Conservation (phyloP, 2,329 filamentous ascomycete species). For the Fusarium setosum region DNA sequence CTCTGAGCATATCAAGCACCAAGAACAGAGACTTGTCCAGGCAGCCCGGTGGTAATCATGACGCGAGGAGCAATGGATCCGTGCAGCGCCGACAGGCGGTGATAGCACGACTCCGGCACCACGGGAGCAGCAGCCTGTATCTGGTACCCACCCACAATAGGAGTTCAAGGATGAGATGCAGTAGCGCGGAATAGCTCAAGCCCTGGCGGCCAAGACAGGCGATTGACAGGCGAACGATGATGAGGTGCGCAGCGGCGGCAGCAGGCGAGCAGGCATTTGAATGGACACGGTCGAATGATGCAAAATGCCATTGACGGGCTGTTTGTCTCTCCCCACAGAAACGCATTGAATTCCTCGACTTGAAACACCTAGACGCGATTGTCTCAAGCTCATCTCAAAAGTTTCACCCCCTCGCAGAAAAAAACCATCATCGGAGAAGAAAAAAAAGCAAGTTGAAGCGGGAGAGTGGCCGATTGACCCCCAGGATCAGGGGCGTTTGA, state of each 20-base stretch:
- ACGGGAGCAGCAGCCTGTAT: background rate
- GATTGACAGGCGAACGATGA: constrained; percentile 15
- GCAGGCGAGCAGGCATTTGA: no score
- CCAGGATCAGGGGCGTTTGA: constrained; percentile 33
- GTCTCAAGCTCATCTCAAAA: background rate
- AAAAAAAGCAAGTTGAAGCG: no score
- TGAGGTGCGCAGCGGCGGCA: no score
- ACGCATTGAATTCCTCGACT: background rate
- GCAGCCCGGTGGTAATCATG: constrained; percentile 7
- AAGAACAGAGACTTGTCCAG: background rate
- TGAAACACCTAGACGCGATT: constrained; percentile 2
- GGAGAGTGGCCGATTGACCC: constrained; percentile 29
- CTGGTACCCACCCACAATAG: constrained; percentile 26
- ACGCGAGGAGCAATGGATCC: constrained; percentile 2
- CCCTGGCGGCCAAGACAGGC: constrained; percentile 1
- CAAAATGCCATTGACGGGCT: constrained; percentile 8
- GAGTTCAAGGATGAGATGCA: constrained; percentile 37
- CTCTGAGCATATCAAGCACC: no score
- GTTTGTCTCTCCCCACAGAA: background rate
- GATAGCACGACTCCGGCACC: background rate
- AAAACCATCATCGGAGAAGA: no score
- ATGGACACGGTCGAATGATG: no score
- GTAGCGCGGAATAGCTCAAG: constrained; percentile 17
- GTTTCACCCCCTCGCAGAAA: background rate
- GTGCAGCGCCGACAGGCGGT: background rate